Percentiles rank a stretch among this genome's conserved stretches.
Evolutionary conservation across 805 yeast genomes (phyloP).

Genomic region (Metschnikowia henanensis): DNA sequence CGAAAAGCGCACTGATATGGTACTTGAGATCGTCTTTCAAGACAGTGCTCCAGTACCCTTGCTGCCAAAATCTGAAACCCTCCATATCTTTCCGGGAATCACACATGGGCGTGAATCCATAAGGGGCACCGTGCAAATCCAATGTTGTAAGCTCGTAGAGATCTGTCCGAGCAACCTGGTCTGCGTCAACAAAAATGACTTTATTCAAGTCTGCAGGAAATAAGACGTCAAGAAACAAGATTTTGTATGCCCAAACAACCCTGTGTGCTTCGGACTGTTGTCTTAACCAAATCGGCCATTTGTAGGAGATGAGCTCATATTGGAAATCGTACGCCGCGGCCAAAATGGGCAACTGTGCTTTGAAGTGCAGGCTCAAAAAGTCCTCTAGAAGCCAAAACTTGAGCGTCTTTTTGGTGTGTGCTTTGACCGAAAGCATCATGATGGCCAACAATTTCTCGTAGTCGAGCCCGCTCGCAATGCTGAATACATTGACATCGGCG

Average conservation of each 20-base stretch:
- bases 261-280: slow-evolving; percentile 77
- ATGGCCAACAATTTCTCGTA: slow-evolving; percentile 73
- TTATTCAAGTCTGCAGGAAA: slow-evolving; percentile 78
- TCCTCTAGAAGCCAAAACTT: slow-evolving; percentile 89
- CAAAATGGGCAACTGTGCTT: slow-evolving; percentile 54
- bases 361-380: slow-evolving; percentile 71
- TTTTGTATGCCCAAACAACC: slow-evolving; percentile 85
- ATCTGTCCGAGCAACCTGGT: slow-evolving; percentile 77
- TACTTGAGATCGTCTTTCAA: slow-evolving; percentile 61
- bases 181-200: slow-evolving; percentile 85
- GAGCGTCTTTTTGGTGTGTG: slow-evolving; percentile 54
- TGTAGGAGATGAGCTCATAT: slow-evolving; percentile 77
- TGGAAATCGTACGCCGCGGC: slow-evolving; percentile 62
- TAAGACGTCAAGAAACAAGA: slow-evolving; percentile 80
- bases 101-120: slow-evolving; percentile 87
- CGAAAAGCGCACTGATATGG: slow-evolving; percentile 83
- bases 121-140: slow-evolving; percentile 79
- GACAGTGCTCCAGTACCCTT: slow-evolving; percentile 81
- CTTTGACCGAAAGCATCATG: slow-evolving; percentile 79
- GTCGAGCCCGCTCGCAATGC: slow-evolving; percentile 79
- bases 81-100: slow-evolving; percentile 79
- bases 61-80: slow-evolving; percentile 88
- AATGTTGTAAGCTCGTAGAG: slow-evolving; percentile 63
- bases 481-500: slow-evolving; percentile 69
- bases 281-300: slow-evolving; percentile 92